Base-by-base conservation (phyloP, 148 eudicot genomes). In the Pouteria glomerata region DNA sequence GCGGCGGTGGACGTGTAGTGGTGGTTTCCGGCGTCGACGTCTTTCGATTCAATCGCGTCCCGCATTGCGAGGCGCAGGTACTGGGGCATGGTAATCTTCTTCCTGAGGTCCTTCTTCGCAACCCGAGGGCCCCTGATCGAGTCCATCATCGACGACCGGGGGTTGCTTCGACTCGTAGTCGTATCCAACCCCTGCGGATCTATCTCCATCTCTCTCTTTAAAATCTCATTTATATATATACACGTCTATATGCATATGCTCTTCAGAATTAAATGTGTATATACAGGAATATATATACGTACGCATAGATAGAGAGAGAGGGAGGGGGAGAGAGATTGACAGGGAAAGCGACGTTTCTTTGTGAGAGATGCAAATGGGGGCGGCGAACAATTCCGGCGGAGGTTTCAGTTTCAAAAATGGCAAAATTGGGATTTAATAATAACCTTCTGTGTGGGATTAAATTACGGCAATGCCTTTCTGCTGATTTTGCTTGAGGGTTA, bases 111-210 rank as follows among this genome's bases (percentile, higher is more conserved):
- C 71, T 86, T 91, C 58, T 75, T 89, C 30, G 69, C 71, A 10
- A 90, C 69, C 51, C 83, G 70, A 1, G 79, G 88, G 0, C 87
- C 95, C 33, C 76, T 74, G 0, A 94, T 45, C 0, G 98, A 90
- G 16, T 87, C 91, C 8, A 93, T 79, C 79, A 89, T 50, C 52
- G 98, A 91, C 27, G 93, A 72, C 59, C 97, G 78, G 11, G n/a
- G n/a, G n/a, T n/a, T n/a, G n/a, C n/a, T 75, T 85, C 42, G 88
- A 56, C 11, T 72, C 34, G 71, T 35, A 6, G 63, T 73, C 63
- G 77, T 30, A 1, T 56, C 72, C 33, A 61, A 27, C 42, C 73
- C 69, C 65, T 78, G 65, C 63, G 83, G 57, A 6, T 73, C 73
- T 6, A 21, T 44, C 51, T 2, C 50, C 18, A 55, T 21, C 34